A percentile compares a stretch with the other conserved stretches of the same genome.
These are phyloP conservation scores for Panicum miliaceum DNA, from an alignment of 176 grass and related monocot genomes.

Conservation along the genomic window DNA sequence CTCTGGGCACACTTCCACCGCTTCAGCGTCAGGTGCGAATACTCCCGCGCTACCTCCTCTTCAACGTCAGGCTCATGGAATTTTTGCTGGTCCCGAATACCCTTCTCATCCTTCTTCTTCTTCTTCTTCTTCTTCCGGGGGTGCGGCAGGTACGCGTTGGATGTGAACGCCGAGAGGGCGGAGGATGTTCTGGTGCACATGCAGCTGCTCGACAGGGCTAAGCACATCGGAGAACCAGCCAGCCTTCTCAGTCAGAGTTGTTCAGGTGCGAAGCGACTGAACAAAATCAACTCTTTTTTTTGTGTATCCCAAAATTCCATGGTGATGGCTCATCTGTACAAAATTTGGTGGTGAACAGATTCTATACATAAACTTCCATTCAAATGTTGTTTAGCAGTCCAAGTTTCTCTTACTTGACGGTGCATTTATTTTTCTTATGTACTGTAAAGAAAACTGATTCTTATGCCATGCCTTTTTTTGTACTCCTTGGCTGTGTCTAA, in stretches of 20 bases:
- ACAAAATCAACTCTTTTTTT: background rate
- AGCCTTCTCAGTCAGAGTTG: slow-evolving; percentile 28
- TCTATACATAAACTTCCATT: too few species aligned
- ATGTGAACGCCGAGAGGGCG: slow-evolving; percentile 49
- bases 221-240: background rate
- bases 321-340: too few species aligned
- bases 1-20: slow-evolving; percentile 50
- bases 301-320: too few species aligned
- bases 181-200: slow-evolving; percentile 48
- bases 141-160: slow-evolving; percentile 36
- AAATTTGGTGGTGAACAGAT: too few species aligned
- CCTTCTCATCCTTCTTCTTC: background rate
- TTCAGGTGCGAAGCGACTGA: slow-evolving; percentile 16
- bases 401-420: too few species aligned
- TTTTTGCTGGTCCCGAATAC: background rate
- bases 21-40: slow-evolving; percentile 31
- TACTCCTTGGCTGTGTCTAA: too few species aligned
- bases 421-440: too few species aligned
- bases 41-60: too few species aligned
- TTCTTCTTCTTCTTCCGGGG: background rate
- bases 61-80: too few species aligned
- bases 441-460: too few species aligned
- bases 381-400: too few species aligned
- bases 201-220: slow-evolving; percentile 35
- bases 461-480: too few species aligned